Conservation (phyloP, 2,329 filamentous ascomycete genomes). For the Onygenales sp. region DNA sequence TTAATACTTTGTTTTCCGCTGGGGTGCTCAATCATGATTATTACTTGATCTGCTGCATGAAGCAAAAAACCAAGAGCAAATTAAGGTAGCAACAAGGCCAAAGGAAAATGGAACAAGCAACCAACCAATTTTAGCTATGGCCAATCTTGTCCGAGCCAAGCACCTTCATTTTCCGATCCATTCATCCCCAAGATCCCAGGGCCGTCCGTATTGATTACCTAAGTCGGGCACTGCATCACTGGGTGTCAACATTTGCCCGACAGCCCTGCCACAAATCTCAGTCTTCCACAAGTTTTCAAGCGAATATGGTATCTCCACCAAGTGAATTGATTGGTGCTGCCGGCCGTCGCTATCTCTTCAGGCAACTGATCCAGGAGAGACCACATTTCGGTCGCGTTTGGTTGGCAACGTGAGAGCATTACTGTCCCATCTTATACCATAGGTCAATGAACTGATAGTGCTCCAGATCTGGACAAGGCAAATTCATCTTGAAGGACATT, state of each 20-base stretch:
- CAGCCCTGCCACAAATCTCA: background rate
- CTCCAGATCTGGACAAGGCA: constrained; percentile 13
- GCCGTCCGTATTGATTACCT: too few species aligned
- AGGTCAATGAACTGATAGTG: constrained; percentile 4
- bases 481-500: constrained; percentile 19
- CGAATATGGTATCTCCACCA: constrained; percentile 11
- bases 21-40: too few species aligned
- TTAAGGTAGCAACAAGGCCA: too few species aligned
- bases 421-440: constrained; percentile 5
- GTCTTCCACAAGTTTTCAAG: background rate
- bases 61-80: too few species aligned
- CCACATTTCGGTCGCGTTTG: constrained; percentile 22
- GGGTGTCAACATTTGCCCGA: background rate
- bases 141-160: too few species aligned
- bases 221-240: background rate
- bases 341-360: constrained; percentile 22
- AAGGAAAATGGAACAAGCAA: too few species aligned
- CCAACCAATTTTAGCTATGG: too few species aligned
- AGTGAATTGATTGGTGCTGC: constrained; percentile 16
- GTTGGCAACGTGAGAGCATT: constrained; percentile 19
- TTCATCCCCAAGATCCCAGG: too few species aligned
- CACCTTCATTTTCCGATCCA: too few species aligned
- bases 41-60: too few species aligned
- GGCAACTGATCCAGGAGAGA: constrained; percentile 24
- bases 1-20: too few species aligned